Evolutionary conservation across 352 stramenopile species (phyloP), one percentile per base, ranked within the genome.

Genomic region (Phytophthora megakarya): DNA sequence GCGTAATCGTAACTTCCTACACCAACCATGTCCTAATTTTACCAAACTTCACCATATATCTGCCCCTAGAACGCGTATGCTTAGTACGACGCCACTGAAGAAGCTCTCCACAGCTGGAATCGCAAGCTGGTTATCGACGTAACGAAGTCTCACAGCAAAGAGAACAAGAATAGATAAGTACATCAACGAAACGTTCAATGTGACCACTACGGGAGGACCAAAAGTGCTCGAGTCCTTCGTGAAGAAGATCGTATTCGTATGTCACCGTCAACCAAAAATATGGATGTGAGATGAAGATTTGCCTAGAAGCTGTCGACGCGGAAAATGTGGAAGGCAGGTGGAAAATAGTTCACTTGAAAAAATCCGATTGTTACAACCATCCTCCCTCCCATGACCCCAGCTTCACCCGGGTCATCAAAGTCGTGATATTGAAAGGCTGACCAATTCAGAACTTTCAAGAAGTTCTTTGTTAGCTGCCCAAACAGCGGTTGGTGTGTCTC

Each of bases 271-370:
- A 55, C 54, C 5, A 42, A 47, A 63, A 50, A 49, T 49, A n/a
- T n/a, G 23, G 44, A 3, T 56, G 45, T 18, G 21, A 33, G 7
- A 64, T 64, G 54, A 54, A 43, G n/a, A 54, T 55, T 46, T n/a
- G 13, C 1, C 15, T 64, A 3, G 33, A 56, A 38, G 40, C 40
- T n/a, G n/a, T n/a, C n/a, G n/a, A n/a, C n/a, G n/a, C n/a, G n/a
- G n/a, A n/a, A n/a, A n/a, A n/a, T n/a, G n/a, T n/a, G n/a, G n/a
- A n/a, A n/a, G n/a, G n/a, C n/a, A n/a, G n/a, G n/a, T n/a, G n/a
- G n/a, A n/a, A 52, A 26, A 12, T 47, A n/a, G 21, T 53, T n/a
- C 42, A 53, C n/a, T 21, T 53, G 25, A 45, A 53, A n/a, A 32
- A 16, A 1, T 53, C 21, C 0, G 1, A 28, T 3, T 37, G n/a